Base-by-base conservation (phyloP, 768 basidiomycete species). In the Podaxis rugospora region DNA sequence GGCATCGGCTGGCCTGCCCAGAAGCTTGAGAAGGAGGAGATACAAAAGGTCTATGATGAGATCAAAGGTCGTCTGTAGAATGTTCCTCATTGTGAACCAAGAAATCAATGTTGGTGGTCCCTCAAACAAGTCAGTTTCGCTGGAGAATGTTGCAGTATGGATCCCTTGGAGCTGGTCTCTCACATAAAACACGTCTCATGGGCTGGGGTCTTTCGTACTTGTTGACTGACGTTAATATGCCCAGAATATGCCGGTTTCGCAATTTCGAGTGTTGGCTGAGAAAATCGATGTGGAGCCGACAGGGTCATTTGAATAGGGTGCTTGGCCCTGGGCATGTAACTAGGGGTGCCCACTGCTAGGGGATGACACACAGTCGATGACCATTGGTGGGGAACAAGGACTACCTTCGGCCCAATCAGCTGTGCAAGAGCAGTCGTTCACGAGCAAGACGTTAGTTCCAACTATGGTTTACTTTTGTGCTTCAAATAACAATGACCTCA, bases 1-100 rank as follows among this genome's bases (percentile, higher is more conserved):
- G 85, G 85, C 11, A 75, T 98, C 57, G 85, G 83, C 16, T 98
- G 96, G 96, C 92, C 92, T 1, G 71, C 79, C 1, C 75, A 86
- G 72, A 67, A 75, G 49, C 65, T 80, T 27, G 71, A 80, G n/a
- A 86, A 85, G 74, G 89, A 87, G 5, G 88, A 90, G 37, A 71
- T 94, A 54, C 76, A 81, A 70, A 75, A 76, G 66, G 64, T 84
- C 16, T 78, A 79, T 32, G 84, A 85, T 56, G 86, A 88, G 59
- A 66, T 94, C 63, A 81, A 82, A 58, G 55, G 55, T 9, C 73
- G 74, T 68, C 50, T 71, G 10, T 63, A 63, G 35, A 81, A 72
- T 44, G 3, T n/a, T 25, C 44, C 37, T 5, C 10, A 11, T 14
- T 6, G 23, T 32, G 10, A 14, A 27, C 28, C 28, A 46, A 56